These are phyloP conservation scores for Hibiscus trionum DNA, from an alignment of 345 rosid genomes.

Conservation along the genomic window DNA sequence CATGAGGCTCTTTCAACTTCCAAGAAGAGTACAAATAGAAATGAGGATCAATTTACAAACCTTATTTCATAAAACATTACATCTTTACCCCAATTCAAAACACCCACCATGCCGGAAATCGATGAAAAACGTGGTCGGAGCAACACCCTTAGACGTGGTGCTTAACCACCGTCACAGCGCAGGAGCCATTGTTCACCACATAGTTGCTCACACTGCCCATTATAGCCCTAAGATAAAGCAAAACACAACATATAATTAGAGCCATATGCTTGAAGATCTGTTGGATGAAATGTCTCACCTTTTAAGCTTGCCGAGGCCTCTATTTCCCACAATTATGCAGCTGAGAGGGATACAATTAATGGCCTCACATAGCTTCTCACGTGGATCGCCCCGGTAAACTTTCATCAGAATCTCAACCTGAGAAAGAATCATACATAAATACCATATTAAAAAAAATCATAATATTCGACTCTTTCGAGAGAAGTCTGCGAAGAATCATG, in stretches of 20 bases:
- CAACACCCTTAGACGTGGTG: conserved; percentile 12
- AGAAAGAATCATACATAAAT: no score
- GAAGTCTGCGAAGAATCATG: no score
- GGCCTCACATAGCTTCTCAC: conserved; percentile 65
- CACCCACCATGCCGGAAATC: no score
- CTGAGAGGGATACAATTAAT: conserved; percentile 50
- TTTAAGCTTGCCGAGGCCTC: conserved; percentile 62
- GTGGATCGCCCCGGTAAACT: conserved; percentile 65
- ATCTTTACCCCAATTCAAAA: no score
- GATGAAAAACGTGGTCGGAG: neutral
- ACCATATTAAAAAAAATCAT: no score
- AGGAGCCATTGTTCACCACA: conserved; percentile 50
- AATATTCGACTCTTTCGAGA: no score
- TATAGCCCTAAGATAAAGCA: conserved; percentile 35
- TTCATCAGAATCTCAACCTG: conserved; percentile 37
- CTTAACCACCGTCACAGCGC: conserved; percentile 66
- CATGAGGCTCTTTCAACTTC: no score
- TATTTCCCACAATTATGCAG: conserved; percentile 51
- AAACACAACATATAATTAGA: no score
- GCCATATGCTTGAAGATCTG: no score
- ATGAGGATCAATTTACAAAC: no score
- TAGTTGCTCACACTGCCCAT: conserved; percentile 66
- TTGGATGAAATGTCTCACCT: conserved; percentile 25
- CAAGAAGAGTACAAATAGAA: no score
- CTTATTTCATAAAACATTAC: no score